These are phyloP conservation scores for Phytophthora colocasiae DNA, from an alignment of 352 stramenopile species.

Conservation along the genomic window DNA sequence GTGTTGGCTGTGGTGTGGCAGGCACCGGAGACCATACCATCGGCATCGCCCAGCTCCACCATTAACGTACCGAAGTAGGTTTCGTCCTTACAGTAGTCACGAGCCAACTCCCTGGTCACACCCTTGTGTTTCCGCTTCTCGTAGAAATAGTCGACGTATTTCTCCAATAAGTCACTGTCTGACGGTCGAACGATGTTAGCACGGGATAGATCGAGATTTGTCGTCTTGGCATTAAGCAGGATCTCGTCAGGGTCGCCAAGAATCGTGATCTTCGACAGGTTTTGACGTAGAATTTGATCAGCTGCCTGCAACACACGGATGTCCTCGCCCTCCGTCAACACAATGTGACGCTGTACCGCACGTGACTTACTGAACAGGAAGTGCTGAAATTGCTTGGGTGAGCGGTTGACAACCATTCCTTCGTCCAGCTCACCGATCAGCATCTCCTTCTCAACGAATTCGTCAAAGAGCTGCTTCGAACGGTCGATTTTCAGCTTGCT, in stretches of 20 bases:
- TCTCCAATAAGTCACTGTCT: constrained; percentile 55
- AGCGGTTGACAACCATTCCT: constrained; percentile 65
- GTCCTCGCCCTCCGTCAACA: constrained; percentile 87
- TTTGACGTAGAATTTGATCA: constrained; percentile 70
- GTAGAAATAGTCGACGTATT: constrained; percentile 69
- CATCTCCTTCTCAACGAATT: constrained; percentile 70
- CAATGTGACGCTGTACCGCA: constrained; percentile 76
- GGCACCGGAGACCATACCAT: constrained; percentile 88
- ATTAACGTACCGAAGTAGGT: constrained; percentile 91
- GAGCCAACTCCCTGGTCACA: constrained; percentile 60
- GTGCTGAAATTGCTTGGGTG: constrained; percentile 88
- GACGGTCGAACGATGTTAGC: constrained; percentile 70
- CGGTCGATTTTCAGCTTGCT: constrained; percentile 77
- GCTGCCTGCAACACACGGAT: constrained; percentile 83
- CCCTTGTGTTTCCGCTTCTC: constrained; percentile 89
- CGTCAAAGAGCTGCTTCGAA: constrained; percentile 68
- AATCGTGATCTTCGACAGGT: constrained; percentile 79
- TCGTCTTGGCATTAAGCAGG: constrained; percentile 61
- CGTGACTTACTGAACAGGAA: constrained; percentile 83
- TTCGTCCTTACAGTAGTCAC: constrained; percentile 59
- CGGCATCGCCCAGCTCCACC: constrained; percentile 78
- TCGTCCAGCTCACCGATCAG: constrained; percentile 74
- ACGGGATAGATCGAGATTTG: constrained; percentile 63
- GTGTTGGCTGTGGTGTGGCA: constrained; percentile 90
- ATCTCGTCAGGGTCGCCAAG: constrained; percentile 80